Base-by-base conservation (phyloP, 768 basidiomycete species). In the Tulasnella sp. region DNA sequence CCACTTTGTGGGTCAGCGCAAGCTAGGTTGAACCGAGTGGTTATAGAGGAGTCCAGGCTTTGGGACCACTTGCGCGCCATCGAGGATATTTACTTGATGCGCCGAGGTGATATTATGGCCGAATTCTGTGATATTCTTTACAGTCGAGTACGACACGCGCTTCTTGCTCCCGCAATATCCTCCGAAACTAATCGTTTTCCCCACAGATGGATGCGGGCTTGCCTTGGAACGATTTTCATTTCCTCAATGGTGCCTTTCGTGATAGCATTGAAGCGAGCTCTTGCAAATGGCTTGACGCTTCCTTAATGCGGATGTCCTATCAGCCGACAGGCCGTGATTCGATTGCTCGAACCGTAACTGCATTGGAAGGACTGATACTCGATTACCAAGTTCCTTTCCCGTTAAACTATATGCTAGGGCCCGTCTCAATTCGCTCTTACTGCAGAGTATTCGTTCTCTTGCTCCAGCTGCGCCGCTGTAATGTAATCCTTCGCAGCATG, bases 201-300 rank as follows among this genome's bases (percentile, higher is more conserved):
- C n/a, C 75, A 7, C 78, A 95, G 94, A 94, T 95, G 90, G 93
- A 96, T 82, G 87, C 87, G n/a, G 87, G 89, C 73, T 91, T 92
- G 83, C 76, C 83, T 4, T 96, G 94, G 94, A 88, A 86, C 72
- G 95, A 96, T 84, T 94, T 94, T 84, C 95, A 96, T 86, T 94
- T 93, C 85, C 85, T 96, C 78, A 96, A 96, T 83, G 92, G 90
- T 41, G 91, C 92, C 14, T 94, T 96, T 84, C 87, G 88, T 28
- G 93, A 95, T 75, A 89, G 93, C 41, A 87, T 92, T 50, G 88
- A 83, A 24, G 85, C 83, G n/a, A 86, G 87, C n/a, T 83, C 86
- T 87, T 73, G 86, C 86, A 46, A 76, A 72, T 93, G 92, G 91
- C 89, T 95, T 73, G 90, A 93, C 58, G 83, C 91, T 0, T 89